Conservation (phyloP, 129 eudicot species). For the Pseudognaphalium luteoalbum region DNA sequence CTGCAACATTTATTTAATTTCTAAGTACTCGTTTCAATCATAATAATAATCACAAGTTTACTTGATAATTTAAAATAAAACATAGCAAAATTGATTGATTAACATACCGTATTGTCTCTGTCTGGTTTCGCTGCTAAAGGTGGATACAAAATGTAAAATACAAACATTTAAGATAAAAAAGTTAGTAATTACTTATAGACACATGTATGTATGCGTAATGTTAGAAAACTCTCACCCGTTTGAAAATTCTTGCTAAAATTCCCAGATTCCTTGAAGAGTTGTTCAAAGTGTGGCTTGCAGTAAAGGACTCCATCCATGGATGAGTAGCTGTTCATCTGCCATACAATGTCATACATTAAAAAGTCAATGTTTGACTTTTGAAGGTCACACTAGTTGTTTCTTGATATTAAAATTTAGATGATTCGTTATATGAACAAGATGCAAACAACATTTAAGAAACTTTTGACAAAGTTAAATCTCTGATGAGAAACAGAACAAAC, state of each 20-base stretch:
- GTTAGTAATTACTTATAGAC: neutral
- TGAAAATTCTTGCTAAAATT: slow-evolving; percentile 90
- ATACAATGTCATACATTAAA: slow-evolving; percentile 19
- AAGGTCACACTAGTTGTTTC: slow-evolving; percentile 14
- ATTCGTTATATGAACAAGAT: neutral
- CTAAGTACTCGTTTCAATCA: slow-evolving; percentile 10
- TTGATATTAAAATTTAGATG: neutral
- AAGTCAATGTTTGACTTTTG: slow-evolving; percentile 5
- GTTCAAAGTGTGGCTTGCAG: slow-evolving; percentile 95
- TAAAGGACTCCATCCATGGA: slow-evolving; percentile 97
- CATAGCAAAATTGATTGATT: neutral
- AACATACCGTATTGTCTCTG: slow-evolving; percentile 52
- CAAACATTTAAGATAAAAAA: neutral
- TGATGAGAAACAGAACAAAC: neutral
- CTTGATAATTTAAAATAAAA: neutral
- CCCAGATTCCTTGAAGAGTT: slow-evolving; percentile 90
- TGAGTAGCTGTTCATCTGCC: slow-evolving; percentile 90
- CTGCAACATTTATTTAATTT: slow-evolving; percentile 36
- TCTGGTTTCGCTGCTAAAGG: slow-evolving; percentile 55
- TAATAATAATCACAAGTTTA: neutral
- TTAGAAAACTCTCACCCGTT: slow-evolving; percentile 36
- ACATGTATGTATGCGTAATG: neutral
- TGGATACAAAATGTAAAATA: neutral
- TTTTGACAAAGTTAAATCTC: neutral
- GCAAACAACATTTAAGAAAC: slow-evolving; percentile 3